Evolutionary conservation across 164 flowering plant genomes (phyloP), one percentile per base, ranked within the genome.

Genomic region (Litsea cubeba): DNA sequence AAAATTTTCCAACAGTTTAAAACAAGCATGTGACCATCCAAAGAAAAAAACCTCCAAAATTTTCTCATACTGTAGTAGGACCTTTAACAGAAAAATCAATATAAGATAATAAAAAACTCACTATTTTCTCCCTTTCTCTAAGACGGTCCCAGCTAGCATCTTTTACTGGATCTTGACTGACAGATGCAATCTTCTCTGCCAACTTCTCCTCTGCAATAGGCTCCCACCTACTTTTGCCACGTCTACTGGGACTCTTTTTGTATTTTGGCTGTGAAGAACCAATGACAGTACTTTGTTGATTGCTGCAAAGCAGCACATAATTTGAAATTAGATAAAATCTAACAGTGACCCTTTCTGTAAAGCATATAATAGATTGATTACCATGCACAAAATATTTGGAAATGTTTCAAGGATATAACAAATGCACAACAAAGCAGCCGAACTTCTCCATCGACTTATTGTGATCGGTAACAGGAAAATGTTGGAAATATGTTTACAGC

Each of bases 141-240:
- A 28, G 64, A 70, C 75, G 79, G 72, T 76, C 32, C 92, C 92
- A 90, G 46, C 84, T 81, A 71, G 79, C 76, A 76, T 77, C 85
- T 80, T 87, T 90, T 26, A 76, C 71, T 14, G 82, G 72, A 69
- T 79, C 84, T 69, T 74, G 82, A 76, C 76, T 80, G 69, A 78
- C 71, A 66, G 90, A 69, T 62, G 80, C 66, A 25, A 77, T 72
- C 66, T 85, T 88, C 30, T 83, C 89, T 72, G 79, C 79, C 68
- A 85, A 50, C 80, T 88, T 91, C 71, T 87, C 95, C 80, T 89
- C 97, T 1, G 88, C 78, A 71, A 93, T 46, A 69, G 99, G 99
- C 83, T 92, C 99, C 99, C 99, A 95, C 84, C 99, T 87, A 82
- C 99, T 95, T 83, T 90, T 93, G 67, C 86, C 50, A 73, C 95